Conservation (phyloP, 2,329 filamentous ascomycete genomes). For the Fusarium pseudograminearum region DNA sequence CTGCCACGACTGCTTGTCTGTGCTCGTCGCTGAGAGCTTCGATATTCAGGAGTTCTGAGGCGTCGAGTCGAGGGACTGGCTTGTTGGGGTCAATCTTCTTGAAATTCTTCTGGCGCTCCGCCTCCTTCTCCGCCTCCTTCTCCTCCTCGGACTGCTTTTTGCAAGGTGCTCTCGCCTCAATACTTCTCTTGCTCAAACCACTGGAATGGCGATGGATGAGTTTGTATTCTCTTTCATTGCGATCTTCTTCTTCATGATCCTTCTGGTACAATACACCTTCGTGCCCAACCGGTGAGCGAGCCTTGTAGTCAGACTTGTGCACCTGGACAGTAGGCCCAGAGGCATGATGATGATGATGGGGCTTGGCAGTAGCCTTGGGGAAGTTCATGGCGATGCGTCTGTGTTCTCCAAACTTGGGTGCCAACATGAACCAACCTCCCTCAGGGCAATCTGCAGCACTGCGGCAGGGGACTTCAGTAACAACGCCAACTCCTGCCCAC, state of each 20-base stretch:
- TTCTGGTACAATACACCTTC: neutral
- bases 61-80: slow-evolving; percentile 7
- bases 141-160: neutral
- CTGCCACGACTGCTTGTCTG: neutral
- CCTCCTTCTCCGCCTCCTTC: neutral
- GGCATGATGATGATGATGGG: neutral
- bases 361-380: neutral
- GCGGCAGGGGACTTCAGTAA: slow-evolving; percentile 6
- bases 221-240: neutral
- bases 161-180: neutral
- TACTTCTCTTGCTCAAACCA: neutral
- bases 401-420: neutral
- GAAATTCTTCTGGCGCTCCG: neutral
- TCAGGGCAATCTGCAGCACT: neutral
- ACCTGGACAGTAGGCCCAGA: neutral
- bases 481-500: neutral
- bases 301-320: neutral
- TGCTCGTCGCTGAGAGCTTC: neutral
- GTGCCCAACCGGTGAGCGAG: neutral
- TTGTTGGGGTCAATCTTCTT: slow-evolving; percentile 3
- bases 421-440: slow-evolving; percentile 1
- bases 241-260: neutral
- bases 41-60: slow-evolving; percentile 14
- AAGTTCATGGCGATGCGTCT: slow-evolving; percentile 5
- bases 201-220: neutral